A percentile compares a stretch with the other conserved stretches of the same genome.
Evolutionary conservation across 441 rosid genomes (phyloP).

Genomic region (Melastoma candidum): DNA sequence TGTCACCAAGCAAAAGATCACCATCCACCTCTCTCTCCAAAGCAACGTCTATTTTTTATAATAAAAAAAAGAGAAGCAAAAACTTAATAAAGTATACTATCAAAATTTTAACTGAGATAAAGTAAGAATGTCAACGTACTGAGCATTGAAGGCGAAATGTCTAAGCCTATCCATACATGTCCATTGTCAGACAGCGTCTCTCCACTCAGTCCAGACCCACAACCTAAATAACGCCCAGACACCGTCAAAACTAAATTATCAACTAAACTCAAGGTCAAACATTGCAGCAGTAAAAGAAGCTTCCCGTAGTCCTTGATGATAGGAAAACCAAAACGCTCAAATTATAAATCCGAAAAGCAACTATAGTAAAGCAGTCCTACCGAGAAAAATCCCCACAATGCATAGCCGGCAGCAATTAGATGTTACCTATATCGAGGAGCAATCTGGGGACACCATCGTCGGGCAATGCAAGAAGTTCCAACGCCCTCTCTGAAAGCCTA

Average conservation of each 20-base stretch:
- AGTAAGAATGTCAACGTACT: constrained; percentile 18
- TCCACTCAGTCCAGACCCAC: constrained; percentile 89
- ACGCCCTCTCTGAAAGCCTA: constrained; percentile 76
- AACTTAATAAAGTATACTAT: neutral
- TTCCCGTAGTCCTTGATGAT: too few relatives aligned
- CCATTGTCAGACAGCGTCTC: constrained; percentile 78
- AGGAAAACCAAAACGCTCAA: too few relatives aligned
- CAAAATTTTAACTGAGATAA: neutral
- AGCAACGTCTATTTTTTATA: constrained; percentile 45
- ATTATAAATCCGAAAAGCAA: neutral
- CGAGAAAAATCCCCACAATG: neutral
- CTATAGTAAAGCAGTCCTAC: neutral
- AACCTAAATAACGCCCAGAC: constrained; percentile 34
- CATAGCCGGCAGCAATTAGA: neutral
- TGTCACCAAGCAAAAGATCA: constrained; percentile 85
- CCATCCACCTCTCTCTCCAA: constrained; percentile 83
- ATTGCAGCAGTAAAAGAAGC: neutral
- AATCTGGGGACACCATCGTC: constrained; percentile 70
- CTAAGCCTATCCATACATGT: constrained; percentile 84
- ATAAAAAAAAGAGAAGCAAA: neutral
- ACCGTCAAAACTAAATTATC: neutral
- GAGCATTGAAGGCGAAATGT: constrained; percentile 84
- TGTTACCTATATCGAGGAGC: constrained; percentile 73
- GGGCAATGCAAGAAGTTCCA: constrained; percentile 87
- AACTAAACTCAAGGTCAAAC: neutral